A percentile compares a stretch with the other conserved stretches of the same genome.
Evolutionary conservation across 345 rosid species (phyloP).

Genomic region (Gossypium arboreum): DNA sequence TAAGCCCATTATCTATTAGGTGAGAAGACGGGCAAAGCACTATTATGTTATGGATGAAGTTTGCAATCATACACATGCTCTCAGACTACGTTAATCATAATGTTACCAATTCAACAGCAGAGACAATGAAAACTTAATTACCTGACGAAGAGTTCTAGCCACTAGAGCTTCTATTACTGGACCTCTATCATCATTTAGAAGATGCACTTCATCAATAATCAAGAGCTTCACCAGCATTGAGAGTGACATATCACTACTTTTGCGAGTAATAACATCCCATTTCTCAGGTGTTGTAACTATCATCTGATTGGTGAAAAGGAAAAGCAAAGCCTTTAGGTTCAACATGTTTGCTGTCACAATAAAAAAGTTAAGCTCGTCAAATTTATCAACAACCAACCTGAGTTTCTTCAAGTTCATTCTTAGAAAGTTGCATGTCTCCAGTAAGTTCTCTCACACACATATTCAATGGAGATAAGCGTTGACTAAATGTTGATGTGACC

Average conservation of each 20-base stretch:
- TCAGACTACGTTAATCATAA: background rate
- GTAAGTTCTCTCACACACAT: conserved; percentile 94
- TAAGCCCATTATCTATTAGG: background rate
- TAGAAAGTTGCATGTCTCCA: conserved; percentile 97
- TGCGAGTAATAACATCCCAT: conserved; percentile 99
- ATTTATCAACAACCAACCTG: conserved; percentile 52
- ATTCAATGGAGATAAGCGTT: conserved; percentile 85
- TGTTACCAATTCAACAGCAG: conserved; percentile 10
- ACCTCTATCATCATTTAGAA: conserved; percentile 97
- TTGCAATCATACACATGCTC: conserved; percentile 1
- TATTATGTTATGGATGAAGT: background rate
- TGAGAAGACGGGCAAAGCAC: background rate
- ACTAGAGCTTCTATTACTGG: conserved; percentile 97
- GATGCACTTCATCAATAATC: conserved; percentile 98
- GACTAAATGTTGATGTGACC: conserved; percentile 86
- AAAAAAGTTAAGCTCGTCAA: conserved; percentile 9
- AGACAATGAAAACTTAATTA: conserved; percentile 26
- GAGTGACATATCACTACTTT: conserved; percentile 97
- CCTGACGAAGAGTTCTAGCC: conserved; percentile 99
- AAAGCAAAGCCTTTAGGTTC: conserved; percentile 18
- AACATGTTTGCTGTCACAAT: conserved; percentile 8
- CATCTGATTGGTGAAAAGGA: conserved; percentile 56
- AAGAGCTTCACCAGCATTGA: conserved; percentile 96
- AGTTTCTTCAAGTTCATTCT: conserved; percentile 85
- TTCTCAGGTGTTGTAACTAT: conserved; percentile 99